Base-by-base conservation (phyloP, 345 rosid species). In the Turritis glabra region DNA sequence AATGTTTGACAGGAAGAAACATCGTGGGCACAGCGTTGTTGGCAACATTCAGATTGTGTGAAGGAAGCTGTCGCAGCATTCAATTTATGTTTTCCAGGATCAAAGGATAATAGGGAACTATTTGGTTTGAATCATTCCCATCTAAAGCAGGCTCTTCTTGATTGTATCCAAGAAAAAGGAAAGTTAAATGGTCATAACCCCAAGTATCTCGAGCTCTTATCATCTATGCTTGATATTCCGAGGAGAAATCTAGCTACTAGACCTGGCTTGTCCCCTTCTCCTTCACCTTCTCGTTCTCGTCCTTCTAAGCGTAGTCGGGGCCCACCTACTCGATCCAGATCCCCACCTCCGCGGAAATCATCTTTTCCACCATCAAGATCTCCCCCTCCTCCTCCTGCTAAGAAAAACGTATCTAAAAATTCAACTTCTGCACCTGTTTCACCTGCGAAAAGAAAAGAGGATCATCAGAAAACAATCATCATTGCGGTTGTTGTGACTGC, bases 401-500 rank as follows among this genome's bases (percentile, higher is more conserved):
- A 25, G 13, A 47, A 77, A 55, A 73, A 21, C 5, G 14, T 74
- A 73, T 64, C 85, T 27, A 53, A 30, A 48, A 78, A 47, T 52
- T 33, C 78, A 40, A 63, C 38, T 44, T 70, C 91, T 40, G 79
- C 60, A 69, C 25, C 87, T 17, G 33, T 19, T 51, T 54, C 76
- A 38, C 48, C 66, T 19, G 37, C 74, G 21, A 69, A 69, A 52
- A 44, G 29, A 47, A 78, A 64, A 38, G 81, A 72, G 38, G 69
- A 67, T 47, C 75, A 80, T 65, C 70, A 57, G 58, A 73, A 69
- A 53, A 43, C 84, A 69, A 65, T 92, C 67, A 63, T 90, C 50
- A 78, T 90, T 64, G 99, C 97, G 40, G 91, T 87, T 33, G 89
- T 78, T 69, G 82, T 79, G 58, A 96, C 98, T 59, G 95, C 98